These are phyloP conservation scores for Hyaloscypha finlandica DNA, from an alignment of 495 filamentous ascomycete genomes.

Conservation along the genomic window DNA sequence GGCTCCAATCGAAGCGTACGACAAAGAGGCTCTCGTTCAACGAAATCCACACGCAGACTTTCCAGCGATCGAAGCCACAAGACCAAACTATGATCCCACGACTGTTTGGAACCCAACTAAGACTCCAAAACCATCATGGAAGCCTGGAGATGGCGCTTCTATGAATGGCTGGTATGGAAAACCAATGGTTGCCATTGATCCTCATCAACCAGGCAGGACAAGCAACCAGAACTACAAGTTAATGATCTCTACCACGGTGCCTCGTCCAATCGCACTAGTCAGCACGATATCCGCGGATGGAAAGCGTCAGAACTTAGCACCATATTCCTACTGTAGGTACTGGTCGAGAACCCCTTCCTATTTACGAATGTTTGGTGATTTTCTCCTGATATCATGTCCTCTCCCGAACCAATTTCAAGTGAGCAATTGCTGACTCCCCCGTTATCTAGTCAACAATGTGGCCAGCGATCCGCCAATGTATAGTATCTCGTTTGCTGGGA, in stretches of 20 bases:
- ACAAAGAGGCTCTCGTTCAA: constrained; percentile 46
- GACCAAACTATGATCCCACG: constrained; percentile 62
- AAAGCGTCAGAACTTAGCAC: constrained; percentile 64
- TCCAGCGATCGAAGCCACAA: constrained; percentile 66
- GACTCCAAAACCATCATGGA: constrained; percentile 73
- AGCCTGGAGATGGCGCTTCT: constrained; percentile 65
- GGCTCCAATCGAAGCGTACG: constrained; percentile 2
- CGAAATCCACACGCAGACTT: constrained; percentile 72
- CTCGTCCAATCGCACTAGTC: constrained; percentile 66
- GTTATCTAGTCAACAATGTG: constrained; percentile 57
- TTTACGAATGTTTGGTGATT: too few relatives aligned
- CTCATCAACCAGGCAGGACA: constrained; percentile 42
- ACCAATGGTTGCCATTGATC: constrained; percentile 69
- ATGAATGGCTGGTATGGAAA: constrained; percentile 65
- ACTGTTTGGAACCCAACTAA: constrained; percentile 32
- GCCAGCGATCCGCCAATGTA: constrained; percentile 87
- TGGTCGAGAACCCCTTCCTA: too few relatives aligned
- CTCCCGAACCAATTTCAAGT: too few relatives aligned
- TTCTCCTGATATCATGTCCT: too few relatives aligned
- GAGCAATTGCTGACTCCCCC: too few relatives aligned
- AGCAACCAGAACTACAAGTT: constrained; percentile 81
- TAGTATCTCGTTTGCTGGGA: constrained; percentile 60
- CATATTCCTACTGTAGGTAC: constrained; percentile 66
- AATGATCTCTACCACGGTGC: constrained; percentile 84
- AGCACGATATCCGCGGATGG: constrained; percentile 36